Conservation (phyloP, 1,284 basidiomycete genomes). For the Xerocomus minutiporus region DNA sequence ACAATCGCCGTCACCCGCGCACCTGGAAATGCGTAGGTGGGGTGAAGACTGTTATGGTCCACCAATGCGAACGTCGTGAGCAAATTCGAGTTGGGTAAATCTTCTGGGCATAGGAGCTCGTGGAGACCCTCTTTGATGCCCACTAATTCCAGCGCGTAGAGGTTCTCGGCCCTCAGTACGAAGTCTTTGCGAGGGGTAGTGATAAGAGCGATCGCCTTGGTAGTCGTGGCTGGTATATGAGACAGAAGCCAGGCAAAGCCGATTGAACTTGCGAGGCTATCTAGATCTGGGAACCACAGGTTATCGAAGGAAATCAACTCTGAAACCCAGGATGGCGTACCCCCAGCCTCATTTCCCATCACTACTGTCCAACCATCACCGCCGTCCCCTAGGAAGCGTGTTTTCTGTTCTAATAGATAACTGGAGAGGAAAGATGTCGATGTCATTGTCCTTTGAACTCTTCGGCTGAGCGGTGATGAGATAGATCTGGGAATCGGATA, state of each 20-base stretch:
- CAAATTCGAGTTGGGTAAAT: constrained; percentile 40
- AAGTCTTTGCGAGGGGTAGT: constrained; percentile 71
- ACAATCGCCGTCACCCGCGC: constrained; percentile 70
- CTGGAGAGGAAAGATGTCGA: constrained; percentile 30
- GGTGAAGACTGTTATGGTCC: constrained; percentile 81
- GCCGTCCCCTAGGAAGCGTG: constrained; percentile 38
- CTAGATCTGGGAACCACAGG: constrained; percentile 63
- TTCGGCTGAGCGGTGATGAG: constrained; percentile 1
- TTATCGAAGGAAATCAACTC: neutral
- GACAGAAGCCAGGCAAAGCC: constrained; percentile 72
- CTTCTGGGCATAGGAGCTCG: constrained; percentile 57
- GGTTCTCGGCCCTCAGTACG: constrained; percentile 81
- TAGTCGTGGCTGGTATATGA: constrained; percentile 26
- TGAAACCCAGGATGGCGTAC: constrained; percentile 40
- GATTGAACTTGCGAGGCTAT: constrained; percentile 80
- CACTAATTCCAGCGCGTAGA: constrained; percentile 62
- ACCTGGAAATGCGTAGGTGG: constrained; percentile 45
- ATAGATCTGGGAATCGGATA: neutral
- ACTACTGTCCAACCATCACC: constrained; percentile 71
- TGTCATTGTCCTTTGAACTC: constrained; percentile 19
- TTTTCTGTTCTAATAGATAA: constrained; percentile 39
- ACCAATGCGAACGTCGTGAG: constrained; percentile 75
- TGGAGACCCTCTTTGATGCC: constrained; percentile 44
- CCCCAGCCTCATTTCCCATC: constrained; percentile 92
- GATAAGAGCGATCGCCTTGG: constrained; percentile 63